Evolutionary conservation across 306 rosid genomes (phyloP), one percentile per base, ranked within the genome.

Genomic region (Begonia peltatifolia): DNA sequence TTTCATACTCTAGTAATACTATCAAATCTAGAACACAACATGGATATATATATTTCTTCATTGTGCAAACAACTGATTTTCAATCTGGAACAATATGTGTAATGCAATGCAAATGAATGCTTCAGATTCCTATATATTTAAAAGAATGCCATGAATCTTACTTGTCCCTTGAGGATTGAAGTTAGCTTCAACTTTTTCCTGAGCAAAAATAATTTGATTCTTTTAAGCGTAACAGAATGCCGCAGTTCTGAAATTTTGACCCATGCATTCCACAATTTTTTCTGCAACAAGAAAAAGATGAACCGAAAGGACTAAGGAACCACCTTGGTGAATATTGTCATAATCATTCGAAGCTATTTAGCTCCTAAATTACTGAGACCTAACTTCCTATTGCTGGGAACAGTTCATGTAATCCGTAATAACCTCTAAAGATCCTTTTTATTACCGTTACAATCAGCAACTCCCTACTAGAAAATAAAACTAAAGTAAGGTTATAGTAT

Each of bases 211-310:
- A 92, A 78, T 80, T 92, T 92, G 87, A 92, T 77, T 76, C 94
- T 77, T 79, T 81, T 92, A 53, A 87, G 99, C 41, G 94, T 92
- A 71, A 92, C 99, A 56, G 86, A 75, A 63, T 92, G 96, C 60
- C 96, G 87, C 42, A 92, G 84, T 67, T 92, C 99, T 53, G 99
- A 92, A 56, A 76, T 92, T 52, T 93, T 75, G 59, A 87, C 96
- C 99, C 96, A 92, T 52, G 94, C 96, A 76, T 92, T 86, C 99
- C 99, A 92, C 52, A 92, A 66, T 72, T 81, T 79, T 70, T 70
- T 82, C 99, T 92, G 94, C 63, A 50, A 63, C 59, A 71, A 63
- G 43, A 63, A 60, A 76, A 66, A 53, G 46, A 12, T 9, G 46
- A 42, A 42, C 46, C 10, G 2, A 42, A 41, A 63, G 65, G 71